Evolutionary conservation across 306 rosid species (phyloP).

Genomic region (Urtica urens): DNA sequence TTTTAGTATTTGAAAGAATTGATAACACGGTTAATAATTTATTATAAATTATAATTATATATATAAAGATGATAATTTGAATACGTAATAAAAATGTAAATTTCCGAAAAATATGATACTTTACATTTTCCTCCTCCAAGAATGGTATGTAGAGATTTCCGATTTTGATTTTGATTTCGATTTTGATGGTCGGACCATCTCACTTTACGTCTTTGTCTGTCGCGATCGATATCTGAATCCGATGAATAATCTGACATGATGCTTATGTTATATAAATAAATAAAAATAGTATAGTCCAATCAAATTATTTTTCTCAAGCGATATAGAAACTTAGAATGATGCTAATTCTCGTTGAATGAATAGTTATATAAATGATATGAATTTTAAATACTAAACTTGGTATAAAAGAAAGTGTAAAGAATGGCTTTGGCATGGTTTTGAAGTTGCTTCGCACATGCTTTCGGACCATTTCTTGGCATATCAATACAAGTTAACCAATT

Average conservation of each 20-base stretch:
- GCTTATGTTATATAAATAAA: neutral
- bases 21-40: no score
- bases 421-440: constrained; percentile 40
- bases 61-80: neutral
- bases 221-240: constrained; percentile 1
- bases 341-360: neutral
- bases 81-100: neutral
- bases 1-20: neutral
- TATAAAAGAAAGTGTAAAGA: constrained; percentile 35
- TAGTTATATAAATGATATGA: neutral
- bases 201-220: neutral
- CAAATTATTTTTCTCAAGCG: neutral
- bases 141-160: constrained; percentile 22
- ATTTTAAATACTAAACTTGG: constrained; percentile 35
- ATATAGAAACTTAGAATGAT: constrained; percentile 5
- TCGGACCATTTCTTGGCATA: neutral
- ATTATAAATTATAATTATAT: no score
- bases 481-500: no score
- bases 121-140: constrained; percentile 47
- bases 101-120: neutral
- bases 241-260: constrained; percentile 22
- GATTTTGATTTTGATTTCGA: no score
- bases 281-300: neutral
- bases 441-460: constrained; percentile 31
- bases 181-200: constrained; percentile 22